Conservation (phyloP, 148 eudicot genomes). For the Heliamphora exappendiculata region DNA sequence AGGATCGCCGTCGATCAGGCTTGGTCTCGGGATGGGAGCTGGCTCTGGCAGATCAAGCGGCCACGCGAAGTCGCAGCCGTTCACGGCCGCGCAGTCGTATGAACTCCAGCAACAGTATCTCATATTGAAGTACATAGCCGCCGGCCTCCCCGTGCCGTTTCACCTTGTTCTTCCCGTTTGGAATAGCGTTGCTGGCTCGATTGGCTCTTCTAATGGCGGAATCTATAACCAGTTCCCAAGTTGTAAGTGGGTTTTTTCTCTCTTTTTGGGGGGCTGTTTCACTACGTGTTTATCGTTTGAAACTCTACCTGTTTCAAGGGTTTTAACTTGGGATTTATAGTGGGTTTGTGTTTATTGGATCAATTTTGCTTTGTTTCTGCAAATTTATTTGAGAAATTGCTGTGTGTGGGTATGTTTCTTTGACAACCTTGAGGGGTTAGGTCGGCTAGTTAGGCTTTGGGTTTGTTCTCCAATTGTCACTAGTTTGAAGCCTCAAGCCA, state of each 20-base stretch:
- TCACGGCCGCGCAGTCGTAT: conserved; percentile 37
- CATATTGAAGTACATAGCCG: conserved; percentile 29
- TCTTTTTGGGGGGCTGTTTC: not conserved
- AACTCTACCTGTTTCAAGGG: not conserved
- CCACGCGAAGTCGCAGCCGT: conserved; percentile 20
- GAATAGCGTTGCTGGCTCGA: conserved; percentile 15
- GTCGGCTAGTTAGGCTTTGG: not conserved
- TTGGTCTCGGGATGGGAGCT: conserved; percentile 36
- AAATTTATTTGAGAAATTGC: not conserved
- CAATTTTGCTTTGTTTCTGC: not conserved
- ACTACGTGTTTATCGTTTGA: not conserved
- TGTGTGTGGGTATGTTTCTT: not conserved
- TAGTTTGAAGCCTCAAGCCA: no score
- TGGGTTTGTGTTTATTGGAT: not conserved
- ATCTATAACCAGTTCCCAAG: conserved; percentile 8
- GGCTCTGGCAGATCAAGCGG: conserved; percentile 11
- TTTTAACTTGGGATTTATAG: not conserved
- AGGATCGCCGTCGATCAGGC: conserved; percentile 34
- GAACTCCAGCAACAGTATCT: conserved; percentile 27
- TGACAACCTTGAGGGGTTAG: no score
- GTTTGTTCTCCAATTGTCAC: no score
- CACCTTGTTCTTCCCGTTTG: conserved; percentile 30
- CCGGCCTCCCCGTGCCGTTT: conserved; percentile 30
- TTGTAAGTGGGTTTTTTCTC: conserved; percentile 16
- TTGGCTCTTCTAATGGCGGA: conserved; percentile 13